Evolutionary conservation across 2,329 filamentous ascomycete species (phyloP), one percentile per base, ranked within the genome.

Genomic region (Ophiosphaerella korrae): DNA sequence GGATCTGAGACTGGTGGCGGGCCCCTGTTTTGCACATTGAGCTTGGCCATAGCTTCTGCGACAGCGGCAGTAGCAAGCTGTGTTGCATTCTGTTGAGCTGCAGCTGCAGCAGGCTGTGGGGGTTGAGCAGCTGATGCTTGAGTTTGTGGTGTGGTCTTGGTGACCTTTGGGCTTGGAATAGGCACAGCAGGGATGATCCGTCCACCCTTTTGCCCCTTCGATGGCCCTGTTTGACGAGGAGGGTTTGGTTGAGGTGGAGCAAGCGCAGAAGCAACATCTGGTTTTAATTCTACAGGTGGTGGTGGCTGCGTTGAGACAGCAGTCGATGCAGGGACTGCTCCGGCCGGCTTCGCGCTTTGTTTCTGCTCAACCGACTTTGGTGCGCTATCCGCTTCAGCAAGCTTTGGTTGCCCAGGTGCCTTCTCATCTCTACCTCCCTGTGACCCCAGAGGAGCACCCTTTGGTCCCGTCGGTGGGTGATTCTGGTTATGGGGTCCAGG

Each of bases 11-110:
- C 57, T 7, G 67, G 67, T 14, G 60, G 53, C 36, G 66, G 63
- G 12, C 57, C 52, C 16, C 52, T 58, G 49, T 62, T 66, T 44
- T 66, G 63, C 23, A 76, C 57, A n/a, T 75, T 74, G 21, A 92
- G 80, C 66, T 89, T 88, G 1, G 88, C 87, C 87, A 92, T 91
- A 2, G 89, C 89, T 35, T 88, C 84, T 45, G 88, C 88, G n/a
- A 91, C 89, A 7, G 89, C 89, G 26, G 88, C 88, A 62, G 86
- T 87, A 1, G 89, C 89, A 34, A 87, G 85, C 67, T 88, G 84
- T 0, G 89, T 92, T 1, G 88, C 88, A 73, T 88, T 87, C 55
- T 84, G 81, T 38, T 69, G 66, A 11, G 62, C 66, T 37, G 67
- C 59, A n/a, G 61, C 61, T 9, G 58, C 55, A 6, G 62, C 24